These are phyloP conservation scores for Drechslera avenae DNA, from an alignment of 2,329 filamentous ascomycete genomes.

Conservation along the genomic window DNA sequence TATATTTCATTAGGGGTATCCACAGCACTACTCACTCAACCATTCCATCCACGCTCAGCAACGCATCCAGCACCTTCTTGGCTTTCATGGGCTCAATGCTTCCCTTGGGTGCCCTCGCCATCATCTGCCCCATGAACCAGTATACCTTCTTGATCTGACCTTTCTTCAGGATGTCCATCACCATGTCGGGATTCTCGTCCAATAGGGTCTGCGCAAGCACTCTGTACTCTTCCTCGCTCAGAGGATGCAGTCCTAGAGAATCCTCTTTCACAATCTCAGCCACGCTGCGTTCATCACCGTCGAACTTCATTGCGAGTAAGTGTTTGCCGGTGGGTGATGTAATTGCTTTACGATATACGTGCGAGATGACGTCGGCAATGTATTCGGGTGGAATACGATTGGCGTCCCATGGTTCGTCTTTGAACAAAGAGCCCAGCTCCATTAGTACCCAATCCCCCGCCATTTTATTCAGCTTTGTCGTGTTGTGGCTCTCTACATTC, in stretches of 20 bases:
- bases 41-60: slow-evolving; percentile 44
- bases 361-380: slow-evolving; percentile 52
- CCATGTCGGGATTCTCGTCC: slow-evolving; percentile 61
- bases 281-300: slow-evolving; percentile 56
- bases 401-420: slow-evolving; percentile 50
- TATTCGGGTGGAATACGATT: slow-evolving; percentile 47
- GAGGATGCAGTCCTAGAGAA: slow-evolving; percentile 59
- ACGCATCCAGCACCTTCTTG: slow-evolving; percentile 57
- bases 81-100: slow-evolving; percentile 66
- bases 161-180: slow-evolving; percentile 63
- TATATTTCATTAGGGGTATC: slow-evolving; percentile 8
- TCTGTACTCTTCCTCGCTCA: slow-evolving; percentile 62
- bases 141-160: slow-evolving; percentile 68
- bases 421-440: slow-evolving; percentile 57
- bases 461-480: not conserved
- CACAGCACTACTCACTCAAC: not conserved
- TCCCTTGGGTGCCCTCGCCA: slow-evolving; percentile 64
- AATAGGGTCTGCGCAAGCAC: slow-evolving; percentile 60
- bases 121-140: slow-evolving; percentile 73
- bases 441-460: slow-evolving; percentile 52
- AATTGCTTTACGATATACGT: slow-evolving; percentile 51
- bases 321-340: slow-evolving; percentile 64
- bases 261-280: slow-evolving; percentile 61
- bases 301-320: slow-evolving; percentile 62
- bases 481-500: slow-evolving; percentile 30